Conservation (phyloP, 2,329 filamentous ascomycete species). For the Colletotrichum eleusines region DNA sequence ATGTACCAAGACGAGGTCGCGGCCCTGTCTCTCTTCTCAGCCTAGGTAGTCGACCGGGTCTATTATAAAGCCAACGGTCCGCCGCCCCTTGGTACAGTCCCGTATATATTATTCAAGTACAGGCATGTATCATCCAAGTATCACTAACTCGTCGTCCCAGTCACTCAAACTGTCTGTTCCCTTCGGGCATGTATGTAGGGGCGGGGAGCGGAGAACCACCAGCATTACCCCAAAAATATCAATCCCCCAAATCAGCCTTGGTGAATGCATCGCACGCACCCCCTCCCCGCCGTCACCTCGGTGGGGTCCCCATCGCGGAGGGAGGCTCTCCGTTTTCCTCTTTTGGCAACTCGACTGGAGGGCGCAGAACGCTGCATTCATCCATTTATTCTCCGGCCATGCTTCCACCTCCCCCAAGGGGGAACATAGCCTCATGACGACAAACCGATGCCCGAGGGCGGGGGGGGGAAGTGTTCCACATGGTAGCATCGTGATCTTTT, state of each 20-base stretch:
- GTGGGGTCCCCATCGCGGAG: conserved; percentile 34
- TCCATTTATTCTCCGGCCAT: conserved; percentile 21
- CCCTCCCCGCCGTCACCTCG: background rate
- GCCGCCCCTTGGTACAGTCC: background rate
- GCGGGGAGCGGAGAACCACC: too few species aligned
- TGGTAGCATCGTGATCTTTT: background rate
- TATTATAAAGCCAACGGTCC: background rate
- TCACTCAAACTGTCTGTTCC: too few species aligned
- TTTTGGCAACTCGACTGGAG: background rate
- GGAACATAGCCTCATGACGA: conserved; percentile 27
- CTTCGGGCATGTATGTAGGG: too few species aligned
- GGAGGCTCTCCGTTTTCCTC: conserved; percentile 24
- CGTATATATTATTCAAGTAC: too few species aligned
- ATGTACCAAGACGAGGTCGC: too few species aligned
- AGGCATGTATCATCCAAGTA: too few species aligned
- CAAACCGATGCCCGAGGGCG: background rate
- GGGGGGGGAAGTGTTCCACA: background rate
- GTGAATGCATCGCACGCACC: too few species aligned
- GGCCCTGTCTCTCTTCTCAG: background rate
- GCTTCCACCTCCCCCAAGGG: background rate
- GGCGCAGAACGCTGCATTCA: background rate
- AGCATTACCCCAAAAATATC: too few species aligned
- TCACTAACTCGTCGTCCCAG: too few species aligned
- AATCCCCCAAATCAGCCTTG: background rate
- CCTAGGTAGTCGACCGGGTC: background rate